A percentile compares a stretch with the other conserved stretches of the same genome.
These are phyloP conservation scores for Globisporangium rhizosaccharum DNA, from an alignment of 352 stramenopile genomes.

Conservation along the genomic window DNA sequence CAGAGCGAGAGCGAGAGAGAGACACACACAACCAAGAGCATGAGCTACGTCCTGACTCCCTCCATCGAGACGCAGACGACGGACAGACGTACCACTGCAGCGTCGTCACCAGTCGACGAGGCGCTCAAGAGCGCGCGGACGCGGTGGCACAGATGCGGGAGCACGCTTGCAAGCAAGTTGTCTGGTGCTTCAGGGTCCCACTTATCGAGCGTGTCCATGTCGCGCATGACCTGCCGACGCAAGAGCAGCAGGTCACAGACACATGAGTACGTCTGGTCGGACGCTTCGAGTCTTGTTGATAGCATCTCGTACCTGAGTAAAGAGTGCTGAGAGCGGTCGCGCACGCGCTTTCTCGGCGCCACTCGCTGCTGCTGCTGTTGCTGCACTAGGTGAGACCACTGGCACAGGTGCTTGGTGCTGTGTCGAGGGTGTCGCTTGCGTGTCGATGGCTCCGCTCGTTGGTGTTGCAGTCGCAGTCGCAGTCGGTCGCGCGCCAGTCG, in stretches of 20 bases:
- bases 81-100: not conserved
- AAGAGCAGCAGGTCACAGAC: not conserved
- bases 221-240: constrained; percentile 10
- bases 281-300: not conserved
- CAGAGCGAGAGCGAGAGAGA: too few species aligned
- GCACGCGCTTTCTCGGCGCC: not conserved
- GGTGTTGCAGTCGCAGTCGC: not conserved
- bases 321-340: constrained; percentile 7
- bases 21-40: too few species aligned
- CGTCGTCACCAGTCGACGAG: not conserved
- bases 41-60: too few species aligned
- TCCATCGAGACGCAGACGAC: too few species aligned
- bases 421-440: not conserved
- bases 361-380: too few species aligned
- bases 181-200: constrained; percentile 11
- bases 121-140: constrained; percentile 5
- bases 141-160: constrained; percentile 12
- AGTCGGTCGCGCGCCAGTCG: not conserved
- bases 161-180: constrained; percentile 13
- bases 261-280: too few species aligned
- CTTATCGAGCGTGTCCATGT: constrained; percentile 16
- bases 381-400: too few species aligned
- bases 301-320: constrained; percentile 3
- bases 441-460: not conserved
- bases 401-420: too few species aligned